Conservation (phyloP, 257 asterid genomes). For the Penstemon newberryi region DNA sequence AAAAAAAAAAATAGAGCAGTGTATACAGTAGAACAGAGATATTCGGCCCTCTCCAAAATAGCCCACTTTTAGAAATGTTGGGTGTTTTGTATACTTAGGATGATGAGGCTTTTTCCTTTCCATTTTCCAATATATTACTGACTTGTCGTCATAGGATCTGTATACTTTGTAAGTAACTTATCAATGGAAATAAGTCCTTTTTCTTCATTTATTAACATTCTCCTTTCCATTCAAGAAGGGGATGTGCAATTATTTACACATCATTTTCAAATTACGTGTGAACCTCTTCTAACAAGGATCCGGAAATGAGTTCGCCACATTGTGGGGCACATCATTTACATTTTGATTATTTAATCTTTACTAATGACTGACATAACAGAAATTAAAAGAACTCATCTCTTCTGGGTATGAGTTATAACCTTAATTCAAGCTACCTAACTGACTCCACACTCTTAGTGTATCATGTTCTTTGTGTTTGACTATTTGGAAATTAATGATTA, state of each 20-base stretch:
- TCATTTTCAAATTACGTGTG: constrained; percentile 7
- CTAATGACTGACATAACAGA: neutral
- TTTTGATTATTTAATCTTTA: neutral
- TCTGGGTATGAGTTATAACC: too few relatives aligned
- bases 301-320: too few relatives aligned
- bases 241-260: constrained; percentile 13
- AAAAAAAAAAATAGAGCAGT: constrained; percentile 11
- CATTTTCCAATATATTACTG: constrained; percentile 25
- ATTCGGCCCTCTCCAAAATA: constrained; percentile 57
- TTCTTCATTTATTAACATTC: constrained; percentile 1
- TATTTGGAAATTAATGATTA: constrained; percentile 3
- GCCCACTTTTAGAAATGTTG: constrained; percentile 53
- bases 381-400: neutral
- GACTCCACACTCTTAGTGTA: neutral
- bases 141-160: constrained; percentile 29
- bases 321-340: neutral
- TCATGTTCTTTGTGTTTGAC: neutral
- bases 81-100: constrained; percentile 53
- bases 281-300: too few relatives aligned
- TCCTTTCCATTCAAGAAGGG: constrained; percentile 17
- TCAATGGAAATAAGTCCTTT: constrained; percentile 22
- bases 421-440: neutral
- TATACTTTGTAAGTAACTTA: constrained; percentile 26
- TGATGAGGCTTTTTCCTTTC: constrained; percentile 49
- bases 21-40: constrained; percentile 36